Conservation (phyloP, 139 green algal species). For the Desmodesmus armatus region DNA sequence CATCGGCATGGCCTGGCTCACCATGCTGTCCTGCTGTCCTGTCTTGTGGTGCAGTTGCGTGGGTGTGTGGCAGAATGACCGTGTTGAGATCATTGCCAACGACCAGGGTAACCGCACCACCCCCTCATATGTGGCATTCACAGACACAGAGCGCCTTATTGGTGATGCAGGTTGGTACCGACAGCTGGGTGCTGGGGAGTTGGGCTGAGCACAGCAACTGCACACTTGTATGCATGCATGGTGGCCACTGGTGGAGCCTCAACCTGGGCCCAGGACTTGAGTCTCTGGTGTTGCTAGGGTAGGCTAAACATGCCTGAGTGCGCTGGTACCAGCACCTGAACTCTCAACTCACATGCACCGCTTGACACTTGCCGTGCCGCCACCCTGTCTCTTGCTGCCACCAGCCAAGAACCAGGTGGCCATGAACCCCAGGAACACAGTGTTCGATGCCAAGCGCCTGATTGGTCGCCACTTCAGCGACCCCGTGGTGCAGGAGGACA, state of each 20-base stretch:
- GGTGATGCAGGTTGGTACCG: slow-evolving; percentile 96
- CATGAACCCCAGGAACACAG: slow-evolving; percentile 43
- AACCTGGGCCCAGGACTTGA: no score
- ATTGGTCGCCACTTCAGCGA: slow-evolving; percentile 95
- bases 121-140: slow-evolving; percentile 97
- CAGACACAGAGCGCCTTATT: slow-evolving; percentile 97
- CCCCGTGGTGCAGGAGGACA: slow-evolving; percentile 91
- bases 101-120: slow-evolving; percentile 93
- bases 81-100: slow-evolving; percentile 96
- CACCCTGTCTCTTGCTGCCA: no score
- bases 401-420: slow-evolving; percentile 35
- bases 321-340: no score
- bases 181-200: no score
- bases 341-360: no score
- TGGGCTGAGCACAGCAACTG: slow-evolving; percentile 93
- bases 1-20: no score
- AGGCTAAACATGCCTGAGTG: no score
- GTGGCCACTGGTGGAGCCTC: no score
- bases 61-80: slow-evolving; percentile 94
- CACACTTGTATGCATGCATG: no score
- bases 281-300: no score
- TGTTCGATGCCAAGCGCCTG: slow-evolving; percentile 98
- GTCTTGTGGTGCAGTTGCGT: slow-evolving; percentile 47
- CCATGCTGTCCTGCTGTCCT: no score
- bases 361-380: no score